These are phyloP conservation scores for Elongisporangium prolatum DNA, from an alignment of 352 stramenopile species.

Conservation along the genomic window DNA sequence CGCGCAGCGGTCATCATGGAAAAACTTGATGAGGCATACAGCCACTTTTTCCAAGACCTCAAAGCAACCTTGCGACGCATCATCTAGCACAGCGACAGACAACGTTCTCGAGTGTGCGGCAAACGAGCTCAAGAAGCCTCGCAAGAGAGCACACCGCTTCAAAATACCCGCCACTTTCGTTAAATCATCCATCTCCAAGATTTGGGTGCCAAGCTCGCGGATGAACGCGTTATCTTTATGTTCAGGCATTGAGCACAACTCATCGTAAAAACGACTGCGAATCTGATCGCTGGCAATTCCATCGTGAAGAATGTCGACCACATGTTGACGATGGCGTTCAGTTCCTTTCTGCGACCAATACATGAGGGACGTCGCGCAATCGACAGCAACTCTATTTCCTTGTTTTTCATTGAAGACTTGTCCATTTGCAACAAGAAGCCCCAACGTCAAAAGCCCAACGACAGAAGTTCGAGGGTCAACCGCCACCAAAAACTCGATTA, in stretches of 20 bases:
- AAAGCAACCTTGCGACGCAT: conserved; percentile 42
- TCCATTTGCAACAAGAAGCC: conserved; percentile 58
- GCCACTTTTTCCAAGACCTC: conserved; percentile 61
- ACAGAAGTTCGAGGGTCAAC: conserved; percentile 69
- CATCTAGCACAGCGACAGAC: conserved; percentile 20
- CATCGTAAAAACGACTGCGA: conserved; percentile 52
- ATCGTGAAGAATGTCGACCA: conserved; percentile 66
- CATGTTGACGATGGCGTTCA: conserved; percentile 77
- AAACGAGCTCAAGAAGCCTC: conserved; percentile 33
- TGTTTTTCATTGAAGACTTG: conserved; percentile 45
- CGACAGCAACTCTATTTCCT: conserved; percentile 72
- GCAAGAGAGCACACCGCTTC: conserved; percentile 62
- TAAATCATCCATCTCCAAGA: conserved; percentile 59
- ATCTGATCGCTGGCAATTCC: conserved; percentile 38
- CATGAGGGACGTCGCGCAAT: conserved; percentile 60
- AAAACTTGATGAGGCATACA: conserved; percentile 32
- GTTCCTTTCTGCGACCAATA: conserved; percentile 86
- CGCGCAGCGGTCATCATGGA: conserved; percentile 12
- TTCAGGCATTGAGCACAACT: conserved; percentile 42
- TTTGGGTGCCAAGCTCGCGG: conserved; percentile 54
- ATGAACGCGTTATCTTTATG: conserved; percentile 62
- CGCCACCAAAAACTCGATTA: conserved; percentile 71
- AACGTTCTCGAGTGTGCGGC: neutral
- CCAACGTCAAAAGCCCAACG: conserved; percentile 63
- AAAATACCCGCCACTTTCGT: conserved; percentile 50